Percentiles rank a stretch among this genome's conserved stretches.
phyloP scores from a whole-genome alignment of 176 grass and related monocot species.

The Aegilops bicornis region DNA sequence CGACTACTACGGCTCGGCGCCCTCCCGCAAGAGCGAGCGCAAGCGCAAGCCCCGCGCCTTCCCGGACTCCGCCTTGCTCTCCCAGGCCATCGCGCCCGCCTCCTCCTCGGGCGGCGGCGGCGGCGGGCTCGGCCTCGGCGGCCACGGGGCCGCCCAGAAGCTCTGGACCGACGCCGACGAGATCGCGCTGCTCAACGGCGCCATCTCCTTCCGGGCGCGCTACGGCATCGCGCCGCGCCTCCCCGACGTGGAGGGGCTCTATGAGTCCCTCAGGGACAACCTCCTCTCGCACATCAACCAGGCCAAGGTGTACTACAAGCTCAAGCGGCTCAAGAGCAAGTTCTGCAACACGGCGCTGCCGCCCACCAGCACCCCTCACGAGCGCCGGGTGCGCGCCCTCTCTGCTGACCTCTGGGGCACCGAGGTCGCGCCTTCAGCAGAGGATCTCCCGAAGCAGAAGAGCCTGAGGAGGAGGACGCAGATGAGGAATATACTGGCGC shows the following conservation, averaged over 20 bases:
- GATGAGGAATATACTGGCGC: not conserved
- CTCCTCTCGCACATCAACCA: conserved; percentile 50
- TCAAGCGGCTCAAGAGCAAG: conserved; percentile 91
- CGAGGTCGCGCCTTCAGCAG: conserved; percentile 8
- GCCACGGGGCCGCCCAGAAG: conserved; percentile 31
- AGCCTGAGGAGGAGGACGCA: conserved; percentile 16
- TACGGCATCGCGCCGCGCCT: conserved; percentile 49
- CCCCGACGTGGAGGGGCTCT: conserved; percentile 47
- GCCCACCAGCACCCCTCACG: conserved; percentile 39
- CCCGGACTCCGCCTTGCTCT: conserved; percentile 24
- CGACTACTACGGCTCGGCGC: not conserved
- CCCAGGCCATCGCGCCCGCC: not conserved
- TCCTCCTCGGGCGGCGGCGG: not conserved
- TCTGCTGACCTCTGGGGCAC: conserved; percentile 52
- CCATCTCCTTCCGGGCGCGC: conserved; percentile 44
- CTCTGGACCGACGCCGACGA: conserved; percentile 72
- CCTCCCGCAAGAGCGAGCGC: conserved; percentile 44
- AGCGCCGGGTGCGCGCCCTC: conserved; percentile 52
- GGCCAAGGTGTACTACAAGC: conserved; percentile 80
- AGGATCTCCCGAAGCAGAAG: conserved; percentile 13
- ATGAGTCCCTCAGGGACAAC: conserved; percentile 40
- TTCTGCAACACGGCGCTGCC: conserved; percentile 32
- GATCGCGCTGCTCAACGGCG: conserved; percentile 54
- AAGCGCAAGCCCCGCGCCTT: conserved; percentile 45
- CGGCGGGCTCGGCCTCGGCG: not conserved